phyloP scores from a whole-genome alignment of 2,329 filamentous ascomycete species.

The Waltergamsia citrina region DNA sequence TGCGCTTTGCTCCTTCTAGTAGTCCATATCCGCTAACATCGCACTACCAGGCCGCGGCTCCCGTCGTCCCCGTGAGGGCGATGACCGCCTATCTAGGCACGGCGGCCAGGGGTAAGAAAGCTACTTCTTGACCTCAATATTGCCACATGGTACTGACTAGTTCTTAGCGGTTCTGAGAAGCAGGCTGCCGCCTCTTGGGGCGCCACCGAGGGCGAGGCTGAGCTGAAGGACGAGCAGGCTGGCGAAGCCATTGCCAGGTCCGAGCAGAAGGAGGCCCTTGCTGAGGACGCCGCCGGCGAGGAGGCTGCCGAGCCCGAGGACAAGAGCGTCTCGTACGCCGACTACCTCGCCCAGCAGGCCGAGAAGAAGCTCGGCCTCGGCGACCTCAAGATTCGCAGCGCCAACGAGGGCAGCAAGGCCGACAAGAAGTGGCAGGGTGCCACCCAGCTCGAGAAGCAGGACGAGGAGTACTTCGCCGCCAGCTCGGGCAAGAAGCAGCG shows the following conservation, averaged over 20 bases:
- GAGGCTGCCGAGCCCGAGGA: slow-evolving; percentile 60
- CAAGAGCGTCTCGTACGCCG: slow-evolving; percentile 81
- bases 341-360: slow-evolving; percentile 68
- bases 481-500: slow-evolving; percentile 69
- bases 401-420: slow-evolving; percentile 82
- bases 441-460: slow-evolving; percentile 59
- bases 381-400: slow-evolving; percentile 64
- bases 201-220: slow-evolving; percentile 67
- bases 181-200: slow-evolving; percentile 88
- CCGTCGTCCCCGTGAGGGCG: slow-evolving; percentile 40
- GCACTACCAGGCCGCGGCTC: slow-evolving; percentile 38
- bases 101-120: slow-evolving; percentile 33
- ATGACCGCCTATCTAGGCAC: slow-evolving; percentile 43
- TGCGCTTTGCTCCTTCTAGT: too few species aligned
- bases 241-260: slow-evolving; percentile 80
- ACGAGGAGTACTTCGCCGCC: slow-evolving; percentile 69
- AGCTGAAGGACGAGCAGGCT: slow-evolving; percentile 85
- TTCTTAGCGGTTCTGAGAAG: slow-evolving; percentile 66
- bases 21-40: too few species aligned
- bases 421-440: slow-evolving; percentile 91
- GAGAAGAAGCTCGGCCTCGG: slow-evolving; percentile 66
- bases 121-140: neutral
- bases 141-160: slow-evolving; percentile 10
- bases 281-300: slow-evolving; percentile 36
- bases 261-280: slow-evolving; percentile 65